phyloP scores from a whole-genome alignment of 2,329 filamentous ascomycete genomes.

The Scolecobasidium constrictum region DNA sequence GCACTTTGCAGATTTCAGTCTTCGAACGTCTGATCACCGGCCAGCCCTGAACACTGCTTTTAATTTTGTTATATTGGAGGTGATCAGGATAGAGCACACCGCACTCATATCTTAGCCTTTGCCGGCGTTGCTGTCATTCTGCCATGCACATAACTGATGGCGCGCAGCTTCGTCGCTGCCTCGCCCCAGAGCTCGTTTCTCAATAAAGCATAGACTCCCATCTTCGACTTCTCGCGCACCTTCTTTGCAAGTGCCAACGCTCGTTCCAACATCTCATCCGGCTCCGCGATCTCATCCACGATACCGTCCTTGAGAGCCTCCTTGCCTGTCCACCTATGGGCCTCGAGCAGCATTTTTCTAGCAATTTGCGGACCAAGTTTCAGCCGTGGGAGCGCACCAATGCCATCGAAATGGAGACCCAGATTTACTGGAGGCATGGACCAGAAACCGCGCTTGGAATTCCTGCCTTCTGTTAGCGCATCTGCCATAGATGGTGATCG shows the following conservation, averaged over 20 bases:
- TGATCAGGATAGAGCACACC: too few relatives aligned
- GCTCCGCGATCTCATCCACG: conserved; percentile 40
- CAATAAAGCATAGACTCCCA: conserved; percentile 41
- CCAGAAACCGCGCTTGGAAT: conserved; percentile 31
- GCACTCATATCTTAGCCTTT: conserved; percentile 37
- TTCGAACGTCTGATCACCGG: too few relatives aligned
- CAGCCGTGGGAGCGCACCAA: conserved; percentile 39
- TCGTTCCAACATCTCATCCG: conserved; percentile 36
- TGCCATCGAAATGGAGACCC: conserved; percentile 45
- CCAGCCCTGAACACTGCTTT: too few relatives aligned
- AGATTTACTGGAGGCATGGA: conserved; percentile 39
- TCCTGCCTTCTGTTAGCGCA: neutral
- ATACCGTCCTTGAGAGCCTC: conserved; percentile 42
- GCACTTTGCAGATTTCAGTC: too few relatives aligned
- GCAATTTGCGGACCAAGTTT: conserved; percentile 42
- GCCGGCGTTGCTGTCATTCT: conserved; percentile 29
- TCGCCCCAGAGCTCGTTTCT: conserved; percentile 44
- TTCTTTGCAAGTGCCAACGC: conserved; percentile 34
- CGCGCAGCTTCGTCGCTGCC: conserved; percentile 37
- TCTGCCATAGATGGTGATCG: conserved; percentile 22
- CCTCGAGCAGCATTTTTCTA: conserved; percentile 45
- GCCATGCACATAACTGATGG: conserved; percentile 44
- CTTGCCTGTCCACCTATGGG: conserved; percentile 42
- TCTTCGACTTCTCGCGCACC: conserved; percentile 31
- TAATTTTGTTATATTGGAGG: too few relatives aligned